phyloP scores from a whole-genome alignment of 371 early-diverging fungal species.

The Apophysomyces elegans region DNA sequence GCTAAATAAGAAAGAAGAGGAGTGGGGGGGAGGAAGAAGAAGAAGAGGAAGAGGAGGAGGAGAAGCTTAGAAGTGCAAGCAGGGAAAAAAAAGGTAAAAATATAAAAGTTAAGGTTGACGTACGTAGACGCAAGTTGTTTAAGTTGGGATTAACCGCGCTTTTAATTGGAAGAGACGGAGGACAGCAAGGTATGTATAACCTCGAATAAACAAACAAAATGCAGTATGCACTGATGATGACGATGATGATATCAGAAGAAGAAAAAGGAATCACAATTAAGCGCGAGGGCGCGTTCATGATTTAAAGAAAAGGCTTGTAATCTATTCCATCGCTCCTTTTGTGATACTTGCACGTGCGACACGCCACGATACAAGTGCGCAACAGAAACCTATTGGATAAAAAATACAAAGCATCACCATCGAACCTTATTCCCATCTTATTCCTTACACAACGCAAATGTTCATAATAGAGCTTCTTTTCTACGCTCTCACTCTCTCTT shows the following conservation, averaged over 20 bases:
- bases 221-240: no score
- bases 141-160: slow-evolving; percentile 12
- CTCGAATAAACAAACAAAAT: neutral
- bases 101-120: neutral
- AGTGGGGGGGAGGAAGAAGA: neutral
- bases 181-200: neutral
- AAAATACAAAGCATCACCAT: neutral
- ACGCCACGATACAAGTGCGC: slow-evolving; percentile 10
- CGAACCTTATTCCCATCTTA: neutral
- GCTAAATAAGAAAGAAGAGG: neutral
- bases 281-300: neutral
- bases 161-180: neutral
- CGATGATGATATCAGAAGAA: neutral
- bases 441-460: no score
- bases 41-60: slow-evolving; percentile 4
- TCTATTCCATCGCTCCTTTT: slow-evolving; percentile 3
- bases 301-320: neutral
- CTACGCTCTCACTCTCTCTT: neutral
- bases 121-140: slow-evolving; percentile 12
- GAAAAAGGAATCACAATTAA: neutral
- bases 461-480: no score
- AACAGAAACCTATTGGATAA: slow-evolving; percentile 3
- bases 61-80: slow-evolving; percentile 1
- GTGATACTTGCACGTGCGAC: slow-evolving; percentile 2
- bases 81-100: slow-evolving; percentile 9